These are phyloP conservation scores for Pseudocercospora pini-densiflorae DNA, from an alignment of 2,329 filamentous ascomycete species.

Conservation along the genomic window DNA sequence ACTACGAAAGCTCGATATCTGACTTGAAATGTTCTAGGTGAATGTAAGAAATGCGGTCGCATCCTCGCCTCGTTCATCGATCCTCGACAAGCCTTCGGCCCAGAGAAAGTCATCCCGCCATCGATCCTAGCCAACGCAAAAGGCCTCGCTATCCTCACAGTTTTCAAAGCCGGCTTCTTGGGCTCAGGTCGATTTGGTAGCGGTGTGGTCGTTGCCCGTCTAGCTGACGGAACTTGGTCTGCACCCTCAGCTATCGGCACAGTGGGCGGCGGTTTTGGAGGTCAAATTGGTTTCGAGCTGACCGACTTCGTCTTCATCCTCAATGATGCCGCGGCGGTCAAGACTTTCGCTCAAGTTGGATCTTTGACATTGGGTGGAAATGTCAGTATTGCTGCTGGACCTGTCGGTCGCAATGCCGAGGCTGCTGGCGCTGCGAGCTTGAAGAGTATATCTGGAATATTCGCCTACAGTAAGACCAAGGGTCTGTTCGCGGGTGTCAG, in stretches of 20 bases:
- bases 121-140: slow-evolving; percentile 89
- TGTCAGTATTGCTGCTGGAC: slow-evolving; percentile 92
- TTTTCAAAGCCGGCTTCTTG: slow-evolving; percentile 85
- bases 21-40: slow-evolving; percentile 62
- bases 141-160: slow-evolving; percentile 83
- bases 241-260: slow-evolving; percentile 82
- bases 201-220: slow-evolving; percentile 78
- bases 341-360: slow-evolving; percentile 90
- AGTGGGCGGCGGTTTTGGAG: slow-evolving; percentile 79
- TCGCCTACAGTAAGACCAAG: slow-evolving; percentile 98
- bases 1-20: background rate
- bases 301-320: slow-evolving; percentile 98
- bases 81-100: slow-evolving; percentile 88
- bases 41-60: slow-evolving; percentile 97
- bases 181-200: slow-evolving; percentile 81
- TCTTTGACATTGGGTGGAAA: slow-evolving; percentile 94
- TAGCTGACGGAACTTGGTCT: slow-evolving; percentile 78
- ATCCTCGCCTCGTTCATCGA: slow-evolving; percentile 95
- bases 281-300: slow-evolving; percentile 84
- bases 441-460: slow-evolving; percentile 86
- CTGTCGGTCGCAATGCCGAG: slow-evolving; percentile 92
- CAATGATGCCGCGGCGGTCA: slow-evolving; percentile 87
- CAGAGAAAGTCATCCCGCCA: slow-evolving; percentile 96
- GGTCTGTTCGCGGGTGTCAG: slow-evolving; percentile 95
- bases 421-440: slow-evolving; percentile 92